phyloP scores from a whole-genome alignment of 345 rosid genomes.

The Bruguiera gymnorhiza region DNA sequence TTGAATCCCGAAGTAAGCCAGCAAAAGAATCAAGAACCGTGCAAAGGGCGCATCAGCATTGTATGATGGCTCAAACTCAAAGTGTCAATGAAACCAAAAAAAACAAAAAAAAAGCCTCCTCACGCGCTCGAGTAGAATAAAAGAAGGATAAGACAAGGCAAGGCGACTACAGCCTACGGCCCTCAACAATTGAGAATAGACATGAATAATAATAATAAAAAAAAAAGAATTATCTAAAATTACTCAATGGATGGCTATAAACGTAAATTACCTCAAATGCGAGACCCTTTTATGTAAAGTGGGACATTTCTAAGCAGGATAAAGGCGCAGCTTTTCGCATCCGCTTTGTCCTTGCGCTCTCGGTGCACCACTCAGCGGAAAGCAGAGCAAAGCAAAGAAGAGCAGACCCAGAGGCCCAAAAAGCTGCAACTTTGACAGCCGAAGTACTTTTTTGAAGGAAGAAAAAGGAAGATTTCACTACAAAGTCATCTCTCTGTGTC shows the following conservation, averaged over 20 bases:
- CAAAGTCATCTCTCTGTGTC: background rate
- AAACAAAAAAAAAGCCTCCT: too few species aligned
- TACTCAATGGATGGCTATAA: background rate
- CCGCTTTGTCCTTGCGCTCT: background rate
- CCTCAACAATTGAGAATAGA: too few species aligned
- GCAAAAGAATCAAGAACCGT: too few species aligned
- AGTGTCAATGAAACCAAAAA: too few species aligned
- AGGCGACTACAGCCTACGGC: too few species aligned
- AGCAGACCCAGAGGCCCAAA: background rate
- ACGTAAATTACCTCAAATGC: background rate
- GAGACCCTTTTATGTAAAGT: slow-evolving; percentile 9
- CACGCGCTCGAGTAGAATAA: too few species aligned
- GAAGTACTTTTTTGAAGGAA: background rate
- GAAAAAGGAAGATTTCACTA: background rate
- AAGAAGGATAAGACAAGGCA: too few species aligned
- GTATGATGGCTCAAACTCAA: too few species aligned
- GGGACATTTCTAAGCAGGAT: slow-evolving; percentile 3
- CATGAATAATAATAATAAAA: too few species aligned
- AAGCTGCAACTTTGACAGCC: background rate
- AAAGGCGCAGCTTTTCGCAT: background rate
- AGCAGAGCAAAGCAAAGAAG: background rate
- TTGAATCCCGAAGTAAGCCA: too few species aligned
- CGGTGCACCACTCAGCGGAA: background rate
- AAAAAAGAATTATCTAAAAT: background rate
- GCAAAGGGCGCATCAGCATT: too few species aligned